These are phyloP conservation scores for Fusarium compactum DNA, from an alignment of 2,329 filamentous ascomycete genomes.

Conservation along the genomic window DNA sequence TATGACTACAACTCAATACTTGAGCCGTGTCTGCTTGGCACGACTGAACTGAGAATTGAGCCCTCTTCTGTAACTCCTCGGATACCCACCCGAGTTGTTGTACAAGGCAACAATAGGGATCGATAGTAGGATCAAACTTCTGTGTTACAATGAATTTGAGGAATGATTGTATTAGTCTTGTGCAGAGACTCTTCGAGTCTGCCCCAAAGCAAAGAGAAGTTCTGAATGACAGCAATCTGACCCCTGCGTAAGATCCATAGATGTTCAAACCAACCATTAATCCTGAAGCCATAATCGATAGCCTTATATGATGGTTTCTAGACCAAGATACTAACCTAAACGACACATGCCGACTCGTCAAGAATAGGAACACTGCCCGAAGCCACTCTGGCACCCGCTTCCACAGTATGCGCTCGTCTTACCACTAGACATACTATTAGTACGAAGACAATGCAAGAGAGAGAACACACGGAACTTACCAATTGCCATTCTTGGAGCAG, in stretches of 20 bases:
- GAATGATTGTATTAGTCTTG: neutral
- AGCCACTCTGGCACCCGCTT: conserved; percentile 16
- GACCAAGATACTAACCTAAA: neutral
- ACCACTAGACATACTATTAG: conserved; percentile 9
- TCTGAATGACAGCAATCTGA: neutral
- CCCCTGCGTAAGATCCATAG: neutral
- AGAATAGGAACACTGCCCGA: conserved; percentile 7
- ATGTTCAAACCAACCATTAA: neutral
- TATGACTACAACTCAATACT: neutral
- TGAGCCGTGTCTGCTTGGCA: neutral
- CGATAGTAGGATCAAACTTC: neutral
- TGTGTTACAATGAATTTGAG: neutral
- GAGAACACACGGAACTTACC: neutral
- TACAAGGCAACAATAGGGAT: neutral
- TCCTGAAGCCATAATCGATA: neutral
- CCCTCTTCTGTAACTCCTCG: neutral
- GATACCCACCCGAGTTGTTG: neutral
- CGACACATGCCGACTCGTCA: neutral
- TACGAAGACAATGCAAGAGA: neutral
- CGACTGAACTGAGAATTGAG: conserved; percentile 17
- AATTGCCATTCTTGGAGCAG: conserved; percentile 22
- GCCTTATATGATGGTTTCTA: neutral
- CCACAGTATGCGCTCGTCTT: conserved; percentile 26
- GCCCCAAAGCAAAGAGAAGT: neutral
- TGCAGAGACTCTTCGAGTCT: neutral